Base-by-base conservation (phyloP, 2,329 filamentous ascomycete species). In the Lecanicillium sp. region DNA sequence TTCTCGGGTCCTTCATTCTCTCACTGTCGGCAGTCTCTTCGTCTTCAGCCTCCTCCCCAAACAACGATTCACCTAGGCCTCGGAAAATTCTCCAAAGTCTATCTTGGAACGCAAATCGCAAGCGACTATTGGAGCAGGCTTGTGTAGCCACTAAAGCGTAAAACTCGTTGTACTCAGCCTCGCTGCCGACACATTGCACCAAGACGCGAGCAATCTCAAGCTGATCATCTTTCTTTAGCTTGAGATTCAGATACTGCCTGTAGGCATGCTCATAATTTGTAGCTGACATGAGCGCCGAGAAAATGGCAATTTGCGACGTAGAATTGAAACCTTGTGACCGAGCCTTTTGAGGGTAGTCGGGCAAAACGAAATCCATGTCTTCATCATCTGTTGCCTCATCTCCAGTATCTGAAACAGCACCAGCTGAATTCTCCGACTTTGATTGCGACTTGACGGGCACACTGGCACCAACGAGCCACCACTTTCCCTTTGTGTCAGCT, bases 391-490 rank as follows among this genome's bases (percentile, higher is more conserved):
- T 70, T 31, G 45, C 43, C 56, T 20, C 41, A 15, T 40, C 41
- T 14, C 50, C 49, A 27, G 48, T 50, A 9, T 46, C 50, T 29
- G 67, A 68, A 5, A 29, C 30, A 15, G 44, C 37, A 13, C 47
- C 42, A 11, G 6, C 22, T 25, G 22, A 11, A 7, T 25, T 25
- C 32, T 50, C 40, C 32, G 49, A 37, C 22, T 46, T 49, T 5
- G 49, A 42, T 28, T 19, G 20, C 5, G 47, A 41, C 36, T 56
- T 62, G 15, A 43, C 75, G 4, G 72, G 66, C 77, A 90, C 95
- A 59, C 88, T 95, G n/a, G 92, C 90, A 37, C 92, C 92, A 5
- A 96, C 85, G 15, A 96, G 76, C 92, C 92, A 98, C 92, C 92
- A 98, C 65, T 95, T 95, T 1, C 92, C 92, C 55, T 82, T 85